Evolutionary conservation across 768 basidiomycete genomes (phyloP), one percentile per base, ranked within the genome.

Genomic region (Naganishia kalamii): DNA sequence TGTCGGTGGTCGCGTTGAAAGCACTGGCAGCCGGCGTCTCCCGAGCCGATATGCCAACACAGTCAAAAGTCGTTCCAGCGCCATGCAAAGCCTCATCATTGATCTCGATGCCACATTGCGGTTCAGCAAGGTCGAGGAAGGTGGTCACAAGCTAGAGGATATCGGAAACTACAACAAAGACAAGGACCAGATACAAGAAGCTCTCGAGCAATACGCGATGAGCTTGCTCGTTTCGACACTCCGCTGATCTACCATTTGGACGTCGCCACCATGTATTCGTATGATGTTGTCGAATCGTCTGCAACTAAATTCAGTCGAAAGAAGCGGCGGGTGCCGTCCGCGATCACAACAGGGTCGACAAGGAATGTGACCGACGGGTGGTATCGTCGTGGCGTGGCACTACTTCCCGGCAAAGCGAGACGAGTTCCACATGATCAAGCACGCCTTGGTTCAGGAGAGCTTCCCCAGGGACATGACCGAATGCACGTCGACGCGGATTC

Each of bases 241-340:
- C 96, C 96, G 0, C 85, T 98, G 68, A 98, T 99, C 74, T 99
- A 99, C 79, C 96, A 99, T 78, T 80, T 98, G 72, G 96, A 99
- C 73, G 96, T 99, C 68, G 96, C 96, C 2, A 96, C 96, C 68
- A 99, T 99, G 96, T 98, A 99, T 77, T 96, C 96, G 63, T 79
- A 98, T 99, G 84, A 99, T 99, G 96, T 87, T 99, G 82, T 97
- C 93, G 17, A 99, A 99, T 75, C 90, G 96, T 35, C 83, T 99
- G 1, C 96, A 99, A 71, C 96, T 96, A 1, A 96, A 99, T 79
- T 96, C 96, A 1, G 89, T 98, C 81, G 88, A 97, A 93, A 72
- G 96, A 98, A 77, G 86, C 94, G 21, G 88, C 87, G 19, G 98
- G 96, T 73, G 96, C 96, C 0, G 92, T 97, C 1, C 98, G 96